Base-by-base conservation (phyloP, 257 asterid species). In the Penstemon newberryi region DNA sequence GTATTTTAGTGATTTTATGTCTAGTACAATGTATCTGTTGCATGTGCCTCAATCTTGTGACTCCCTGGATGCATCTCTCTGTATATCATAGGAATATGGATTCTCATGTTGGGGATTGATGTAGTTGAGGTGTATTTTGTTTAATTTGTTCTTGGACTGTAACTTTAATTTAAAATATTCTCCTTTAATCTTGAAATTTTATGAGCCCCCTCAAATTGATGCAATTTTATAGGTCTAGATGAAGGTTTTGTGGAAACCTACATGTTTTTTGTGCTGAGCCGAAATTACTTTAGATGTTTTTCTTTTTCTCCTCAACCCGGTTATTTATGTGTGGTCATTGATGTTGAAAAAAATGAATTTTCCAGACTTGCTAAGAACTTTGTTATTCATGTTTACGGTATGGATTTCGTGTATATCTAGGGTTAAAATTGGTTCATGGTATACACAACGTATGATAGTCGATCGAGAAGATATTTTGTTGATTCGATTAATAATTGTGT, bases 131-230 rank as follows among this genome's bases (percentile, higher is more conserved):
- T 25, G 33, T 25, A 25, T 15, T 56, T 9, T 42, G 65, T 33
- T 8, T 55, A 15, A 54, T 44, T n/a, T 67, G 13, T 43, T 67
- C 7, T 25, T 43, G 6, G 41, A 49, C 10, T 60, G 38, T 41
- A 56, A 19, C 7, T 70, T 25, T 60, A 53, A 44, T 70, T 15
- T 54, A 67, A 58, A 7, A 41, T 70, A 15, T 54, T 57, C 37
- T 65, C 33, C 11, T 59, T 42, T 59, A 60, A 50, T 70, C 50
- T 13, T 50, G 45, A 45, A 11, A 49, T 67, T 63, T 38, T 45
- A 4, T 8, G 10, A 8, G 51, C 33, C 71, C 53, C 15, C 54
- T 64, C 11, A 13, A 76, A 67, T 25, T 45, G 51, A 18, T 60
- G 56, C 60, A 12, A 7, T 39, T 11, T 52, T 47, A 8, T 40